Evolutionary conservation across 23 red algal genomes (phyloP), one percentile per base, ranked within the genome.

Genomic region (Gracilaria vermiculophylla): DNA sequence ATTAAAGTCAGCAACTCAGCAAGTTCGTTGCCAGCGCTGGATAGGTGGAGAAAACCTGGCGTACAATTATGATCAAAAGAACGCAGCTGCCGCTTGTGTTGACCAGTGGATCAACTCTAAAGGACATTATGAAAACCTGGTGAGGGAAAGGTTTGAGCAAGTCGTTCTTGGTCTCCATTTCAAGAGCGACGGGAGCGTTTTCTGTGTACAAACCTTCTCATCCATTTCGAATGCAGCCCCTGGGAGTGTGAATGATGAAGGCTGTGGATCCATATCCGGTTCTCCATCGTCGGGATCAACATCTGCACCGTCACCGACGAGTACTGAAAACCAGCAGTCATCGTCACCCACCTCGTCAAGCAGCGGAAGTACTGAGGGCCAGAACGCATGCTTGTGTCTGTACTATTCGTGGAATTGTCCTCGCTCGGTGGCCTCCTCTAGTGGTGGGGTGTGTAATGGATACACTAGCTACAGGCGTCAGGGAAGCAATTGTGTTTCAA

Each of bases 41-140:
- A 82, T 82, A 8, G 78, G 78, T 15, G 78, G 78, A 33, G 78
- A 82, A 56, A 82, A 82, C 17, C 55, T 82, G 5, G 78, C 78
- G 16, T 82, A 34, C 56, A 82, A 82, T 65, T 82, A 47, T 62
- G 78, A 56, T 34, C 43, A 45, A 17, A 37, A 16, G 16, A 61
- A 82, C 36, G 56, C 61, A 47, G 78, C 78, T 6, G 61, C 43
- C 15, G 28, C 78, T 1, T 82, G 78, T 61, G 78, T 82, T 41
- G 52, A 61, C 16, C 78, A 82, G 17, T 82, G 78, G 78, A 43
- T 82, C 41, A 45, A 65, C 25, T 82, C 78, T 17, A 14, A 32
- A 44, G 56, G 52, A 36, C 78, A 82, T 28, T 62, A 43, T 21
- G 56, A 82, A 56, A 82, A 82, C 56, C 35, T 82, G 78, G 78